Evolutionary conservation across 73 alveolate species (phyloP).

Genomic region (Tetrahymena thermophila): DNA sequence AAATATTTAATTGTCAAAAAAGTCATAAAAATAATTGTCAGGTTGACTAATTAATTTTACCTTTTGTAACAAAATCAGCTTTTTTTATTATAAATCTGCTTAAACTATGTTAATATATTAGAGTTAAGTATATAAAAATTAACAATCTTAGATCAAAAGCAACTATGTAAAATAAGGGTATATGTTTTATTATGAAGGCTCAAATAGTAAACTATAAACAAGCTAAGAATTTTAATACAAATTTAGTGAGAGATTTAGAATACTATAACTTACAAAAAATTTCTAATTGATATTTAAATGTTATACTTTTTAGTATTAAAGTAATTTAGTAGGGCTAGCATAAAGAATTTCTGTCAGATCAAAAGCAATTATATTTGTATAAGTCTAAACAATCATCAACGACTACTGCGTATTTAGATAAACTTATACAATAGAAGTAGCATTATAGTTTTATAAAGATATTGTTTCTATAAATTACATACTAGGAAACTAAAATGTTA

Average conservation of each 20-base stretch:
- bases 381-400: background rate
- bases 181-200: background rate
- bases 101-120: too few relatives aligned
- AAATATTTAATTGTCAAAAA: too few relatives aligned
- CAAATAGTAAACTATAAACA: background rate
- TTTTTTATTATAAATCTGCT: background rate
- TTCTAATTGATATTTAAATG: background rate
- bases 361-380: background rate
- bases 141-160: background rate
- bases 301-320: too few relatives aligned
- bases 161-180: background rate
- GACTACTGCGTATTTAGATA: background rate
- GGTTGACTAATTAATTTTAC: background rate
- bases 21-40: background rate
- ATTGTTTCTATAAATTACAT: background rate
- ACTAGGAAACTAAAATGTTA: background rate
- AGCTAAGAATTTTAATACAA: background rate
- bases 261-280: background rate
- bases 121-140: too few relatives aligned
- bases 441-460: background rate
- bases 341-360: background rate
- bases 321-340: background rate
- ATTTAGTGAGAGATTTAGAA: background rate
- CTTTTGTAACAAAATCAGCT: background rate
- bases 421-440: background rate